Percentiles rank a stretch among this genome's conserved stretches.
These are phyloP conservation scores for Xanthoconium purpureum DNA, from an alignment of 768 basidiomycete genomes.

Conservation along the genomic window DNA sequence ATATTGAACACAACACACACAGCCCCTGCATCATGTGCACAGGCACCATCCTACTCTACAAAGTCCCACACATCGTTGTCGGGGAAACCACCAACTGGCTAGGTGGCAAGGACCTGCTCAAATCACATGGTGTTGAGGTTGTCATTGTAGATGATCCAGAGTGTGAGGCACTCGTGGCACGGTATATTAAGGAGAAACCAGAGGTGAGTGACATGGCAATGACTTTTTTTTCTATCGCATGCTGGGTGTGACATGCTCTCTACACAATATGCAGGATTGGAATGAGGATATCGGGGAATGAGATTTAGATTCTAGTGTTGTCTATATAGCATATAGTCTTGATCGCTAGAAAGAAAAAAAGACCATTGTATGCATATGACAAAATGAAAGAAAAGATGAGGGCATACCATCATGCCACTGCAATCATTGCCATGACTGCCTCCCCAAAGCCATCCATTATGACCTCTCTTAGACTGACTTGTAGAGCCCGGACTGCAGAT, in stretches of 20 bases:
- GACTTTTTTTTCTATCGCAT: constrained; percentile 8
- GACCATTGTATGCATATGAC: neutral
- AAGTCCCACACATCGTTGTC: constrained; percentile 63
- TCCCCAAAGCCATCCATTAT: constrained; percentile 34
- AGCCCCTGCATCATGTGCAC: constrained; percentile 64
- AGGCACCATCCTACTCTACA: constrained; percentile 60
- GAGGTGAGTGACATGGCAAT: constrained; percentile 36
- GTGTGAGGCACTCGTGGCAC: constrained; percentile 53
- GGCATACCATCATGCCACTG: constrained; percentile 19
- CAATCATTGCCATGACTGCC: constrained; percentile 28
- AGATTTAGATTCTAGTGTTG: neutral
- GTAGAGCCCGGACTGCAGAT: constrained; percentile 33
- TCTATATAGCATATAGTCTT: constrained; percentile 6
- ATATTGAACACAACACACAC: too few relatives aligned
- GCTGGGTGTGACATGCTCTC: constrained; percentile 1
- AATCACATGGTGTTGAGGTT: constrained; percentile 51
- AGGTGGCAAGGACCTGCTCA: constrained; percentile 54
- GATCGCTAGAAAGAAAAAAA: neutral
- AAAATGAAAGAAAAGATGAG: neutral
- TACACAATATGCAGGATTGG: constrained; percentile 45
- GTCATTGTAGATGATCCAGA: constrained; percentile 45
- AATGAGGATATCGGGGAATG: constrained; percentile 59
- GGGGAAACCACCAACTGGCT: constrained; percentile 57
- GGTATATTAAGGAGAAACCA: constrained; percentile 55
- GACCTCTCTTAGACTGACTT: constrained; percentile 39